A percentile compares a stretch with the other conserved stretches of the same genome.
These are phyloP conservation scores for Phytophthora fragariaefolia DNA, from an alignment of 352 stramenopile genomes.

Conservation along the genomic window DNA sequence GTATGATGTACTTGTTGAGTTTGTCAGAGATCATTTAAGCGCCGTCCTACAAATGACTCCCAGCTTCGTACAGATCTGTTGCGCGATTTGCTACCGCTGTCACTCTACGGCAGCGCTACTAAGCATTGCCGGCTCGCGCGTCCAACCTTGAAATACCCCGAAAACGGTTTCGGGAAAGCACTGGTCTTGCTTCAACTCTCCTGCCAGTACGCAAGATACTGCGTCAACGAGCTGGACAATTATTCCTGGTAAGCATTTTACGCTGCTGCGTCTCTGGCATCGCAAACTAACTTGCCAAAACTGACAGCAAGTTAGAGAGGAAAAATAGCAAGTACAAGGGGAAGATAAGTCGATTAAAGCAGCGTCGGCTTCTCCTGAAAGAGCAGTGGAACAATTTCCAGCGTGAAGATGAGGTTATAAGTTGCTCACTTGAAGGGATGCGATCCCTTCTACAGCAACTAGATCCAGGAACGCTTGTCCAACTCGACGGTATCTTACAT, in stretches of 20 bases:
- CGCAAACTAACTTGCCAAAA: neutral
- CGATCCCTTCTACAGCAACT: slow-evolving; percentile 50
- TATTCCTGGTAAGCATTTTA: slow-evolving; percentile 38
- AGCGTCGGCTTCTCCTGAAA: slow-evolving; percentile 21
- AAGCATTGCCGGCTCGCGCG: neutral
- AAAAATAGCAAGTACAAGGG: slow-evolving; percentile 7
- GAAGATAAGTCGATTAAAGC: slow-evolving; percentile 19
- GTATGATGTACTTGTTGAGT: too few species aligned
- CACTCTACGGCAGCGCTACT: slow-evolving; percentile 33
- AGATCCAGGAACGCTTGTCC: slow-evolving; percentile 33
- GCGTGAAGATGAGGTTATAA: slow-evolving; percentile 44
- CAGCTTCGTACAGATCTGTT: slow-evolving; percentile 44
- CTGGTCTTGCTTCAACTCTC: slow-evolving; percentile 62
- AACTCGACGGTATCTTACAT: slow-evolving; percentile 7
- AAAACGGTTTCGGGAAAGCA: slow-evolving; percentile 26
- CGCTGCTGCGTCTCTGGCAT: neutral
- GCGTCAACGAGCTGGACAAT: slow-evolving; percentile 39
- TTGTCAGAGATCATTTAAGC: too few species aligned
- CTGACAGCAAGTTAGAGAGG: slow-evolving; percentile 22
- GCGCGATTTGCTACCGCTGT: slow-evolving; percentile 45
- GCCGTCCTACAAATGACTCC: neutral
- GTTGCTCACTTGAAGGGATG: slow-evolving; percentile 47
- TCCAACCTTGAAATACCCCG: neutral
- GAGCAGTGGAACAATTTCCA: slow-evolving; percentile 34
- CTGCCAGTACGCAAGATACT: slow-evolving; percentile 70